Evolutionary conservation across 345 rosid species (phyloP).

Genomic region (Anastatica hierochuntica): DNA sequence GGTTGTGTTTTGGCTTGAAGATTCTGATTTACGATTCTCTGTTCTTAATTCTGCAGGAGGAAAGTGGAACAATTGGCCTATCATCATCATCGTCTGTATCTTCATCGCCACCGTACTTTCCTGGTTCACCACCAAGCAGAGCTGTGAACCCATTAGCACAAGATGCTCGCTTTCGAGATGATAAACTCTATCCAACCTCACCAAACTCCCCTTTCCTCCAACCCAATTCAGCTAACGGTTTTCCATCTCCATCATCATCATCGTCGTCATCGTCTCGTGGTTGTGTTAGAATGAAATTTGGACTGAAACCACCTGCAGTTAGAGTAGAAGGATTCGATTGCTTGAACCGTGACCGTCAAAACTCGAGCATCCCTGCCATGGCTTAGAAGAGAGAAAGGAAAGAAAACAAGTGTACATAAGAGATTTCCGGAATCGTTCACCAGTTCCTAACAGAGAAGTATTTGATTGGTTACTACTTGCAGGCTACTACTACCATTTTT

Average conservation of each 20-base stretch:
- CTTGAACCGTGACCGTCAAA: constrained; percentile 88
- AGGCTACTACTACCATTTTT: too few species aligned
- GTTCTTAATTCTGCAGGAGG: constrained; percentile 36
- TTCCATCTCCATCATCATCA: constrained; percentile 39
- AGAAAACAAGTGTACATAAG: constrained; percentile 64
- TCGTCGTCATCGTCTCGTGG: constrained; percentile 54
- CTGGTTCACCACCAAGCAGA: constrained; percentile 88
- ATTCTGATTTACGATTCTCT: too few species aligned
- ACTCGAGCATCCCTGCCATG: constrained; percentile 95
- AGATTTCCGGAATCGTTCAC: constrained; percentile 12
- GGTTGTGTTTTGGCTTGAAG: too few species aligned
- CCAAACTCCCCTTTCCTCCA: constrained; percentile 26
- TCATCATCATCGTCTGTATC: too few species aligned
- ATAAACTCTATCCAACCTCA: constrained; percentile 33
- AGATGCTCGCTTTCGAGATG: constrained; percentile 79
- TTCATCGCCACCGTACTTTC: constrained; percentile 62
- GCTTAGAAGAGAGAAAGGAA: constrained; percentile 57
- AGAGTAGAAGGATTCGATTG: constrained; percentile 99
- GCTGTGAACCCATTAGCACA: constrained; percentile 68
- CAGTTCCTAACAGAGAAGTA: too few species aligned
- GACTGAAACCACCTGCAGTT: constrained; percentile 84
- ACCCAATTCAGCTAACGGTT: constrained; percentile 14
- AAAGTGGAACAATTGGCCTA: too few species aligned
- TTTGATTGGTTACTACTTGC: too few species aligned
- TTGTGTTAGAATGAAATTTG: constrained; percentile 56